Evolutionary conservation across 2,329 filamentous ascomycete genomes (phyloP).

Genomic region (Aspergillus melleus): DNA sequence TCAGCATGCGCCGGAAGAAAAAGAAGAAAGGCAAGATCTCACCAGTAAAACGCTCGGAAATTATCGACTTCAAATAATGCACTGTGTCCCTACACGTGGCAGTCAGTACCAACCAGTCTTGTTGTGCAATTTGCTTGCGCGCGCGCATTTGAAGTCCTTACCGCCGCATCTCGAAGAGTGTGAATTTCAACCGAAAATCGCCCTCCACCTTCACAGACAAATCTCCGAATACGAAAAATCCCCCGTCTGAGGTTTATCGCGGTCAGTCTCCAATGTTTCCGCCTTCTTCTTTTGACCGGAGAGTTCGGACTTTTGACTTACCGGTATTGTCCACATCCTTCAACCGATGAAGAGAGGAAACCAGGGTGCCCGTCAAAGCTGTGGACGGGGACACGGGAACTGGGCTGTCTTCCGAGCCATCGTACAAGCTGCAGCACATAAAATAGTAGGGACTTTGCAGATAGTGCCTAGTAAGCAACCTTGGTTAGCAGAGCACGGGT

Average conservation of each 20-base stretch:
- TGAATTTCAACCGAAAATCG: slow-evolving; percentile 71
- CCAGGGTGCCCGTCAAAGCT: slow-evolving; percentile 68
- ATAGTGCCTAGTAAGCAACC: slow-evolving; percentile 50
- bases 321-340: slow-evolving; percentile 72
- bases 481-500: slow-evolving; percentile 13
- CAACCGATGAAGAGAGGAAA: slow-evolving; percentile 78
- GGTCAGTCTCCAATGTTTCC: slow-evolving; percentile 5
- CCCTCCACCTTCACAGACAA: slow-evolving; percentile 76
- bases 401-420: slow-evolving; percentile 48
- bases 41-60: slow-evolving; percentile 70
- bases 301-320: slow-evolving; percentile 28
- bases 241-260: slow-evolving; percentile 58
- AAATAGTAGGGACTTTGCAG: slow-evolving; percentile 67
- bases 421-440: slow-evolving; percentile 58
- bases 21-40: slow-evolving; percentile 23
- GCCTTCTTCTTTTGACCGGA: too few relatives aligned
- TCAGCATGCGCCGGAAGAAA: slow-evolving; percentile 10
- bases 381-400: slow-evolving; percentile 49
- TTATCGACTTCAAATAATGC: slow-evolving; percentile 54
- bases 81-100: slow-evolving; percentile 41
- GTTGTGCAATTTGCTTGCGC: not conserved
- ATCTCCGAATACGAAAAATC: slow-evolving; percentile 90
- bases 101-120: slow-evolving; percentile 19
- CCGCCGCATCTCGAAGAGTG: slow-evolving; percentile 71
- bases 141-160: slow-evolving; percentile 32